Conservation (phyloP, 164 flowering plant genomes). For the Dillenia turbinata region DNA sequence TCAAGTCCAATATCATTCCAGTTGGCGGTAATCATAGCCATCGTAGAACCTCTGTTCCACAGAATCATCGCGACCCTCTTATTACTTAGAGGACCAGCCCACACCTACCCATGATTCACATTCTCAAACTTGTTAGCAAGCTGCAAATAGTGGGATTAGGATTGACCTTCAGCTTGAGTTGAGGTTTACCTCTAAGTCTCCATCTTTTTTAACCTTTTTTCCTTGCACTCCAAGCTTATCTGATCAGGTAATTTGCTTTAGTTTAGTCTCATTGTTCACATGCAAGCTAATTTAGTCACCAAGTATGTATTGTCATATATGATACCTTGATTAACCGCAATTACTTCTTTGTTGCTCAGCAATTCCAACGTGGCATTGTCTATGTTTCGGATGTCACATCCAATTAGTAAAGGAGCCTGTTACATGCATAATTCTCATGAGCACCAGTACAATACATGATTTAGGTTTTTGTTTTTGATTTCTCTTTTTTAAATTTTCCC, state of each 20-base stretch:
- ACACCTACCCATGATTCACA: slow-evolving; percentile 35
- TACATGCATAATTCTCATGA: neutral
- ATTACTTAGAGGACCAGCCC: slow-evolving; percentile 66
- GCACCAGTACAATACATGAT: too few relatives aligned
- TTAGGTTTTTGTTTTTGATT: too few relatives aligned
- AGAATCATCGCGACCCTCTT: slow-evolving; percentile 44
- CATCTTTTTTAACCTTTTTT: slow-evolving; percentile 53
- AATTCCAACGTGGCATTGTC: slow-evolving; percentile 31
- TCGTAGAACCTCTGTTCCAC: slow-evolving; percentile 62
- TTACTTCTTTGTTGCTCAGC: slow-evolving; percentile 67
- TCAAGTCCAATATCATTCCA: slow-evolving; percentile 57
- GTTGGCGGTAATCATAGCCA: slow-evolving; percentile 42
- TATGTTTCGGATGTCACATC: slow-evolving; percentile 62
- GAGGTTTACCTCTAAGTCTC: slow-evolving; percentile 54
- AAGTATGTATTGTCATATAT: too few relatives aligned
- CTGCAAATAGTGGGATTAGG: neutral
- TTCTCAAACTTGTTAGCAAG: neutral
- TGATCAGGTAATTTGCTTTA: slow-evolving; percentile 8
- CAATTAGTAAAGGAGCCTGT: slow-evolving; percentile 80
- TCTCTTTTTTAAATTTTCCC: too few relatives aligned
- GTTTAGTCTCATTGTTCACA: too few relatives aligned
- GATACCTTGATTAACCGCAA: slow-evolving; percentile 77
- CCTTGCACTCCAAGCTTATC: slow-evolving; percentile 82
- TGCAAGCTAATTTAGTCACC: too few relatives aligned
- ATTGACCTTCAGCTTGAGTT: neutral